A percentile compares a stretch with the other conserved stretches of the same genome.
Evolutionary conservation across 1,284 basidiomycete genomes (phyloP).

Genomic region (Schizophyllum commune): DNA sequence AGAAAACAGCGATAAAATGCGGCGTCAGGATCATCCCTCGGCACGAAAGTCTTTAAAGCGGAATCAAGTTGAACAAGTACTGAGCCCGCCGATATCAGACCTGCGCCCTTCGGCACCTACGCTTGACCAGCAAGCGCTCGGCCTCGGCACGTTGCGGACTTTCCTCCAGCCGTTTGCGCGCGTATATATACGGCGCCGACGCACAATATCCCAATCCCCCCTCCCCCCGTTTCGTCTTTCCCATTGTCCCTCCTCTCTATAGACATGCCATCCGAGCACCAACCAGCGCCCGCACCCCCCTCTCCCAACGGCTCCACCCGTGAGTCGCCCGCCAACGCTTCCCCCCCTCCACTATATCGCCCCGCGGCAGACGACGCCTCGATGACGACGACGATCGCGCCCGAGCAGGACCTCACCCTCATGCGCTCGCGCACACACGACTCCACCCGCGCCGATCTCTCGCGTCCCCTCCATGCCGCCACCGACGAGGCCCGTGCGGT

Average conservation of each 20-base stretch:
- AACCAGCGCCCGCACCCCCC: background rate
- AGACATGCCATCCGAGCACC: background rate
- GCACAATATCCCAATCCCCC: background rate
- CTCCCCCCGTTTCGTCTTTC: background rate
- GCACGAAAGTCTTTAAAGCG: background rate
- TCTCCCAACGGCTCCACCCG: background rate
- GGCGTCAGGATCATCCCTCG: background rate
- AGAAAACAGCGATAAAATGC: background rate
- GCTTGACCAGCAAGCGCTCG: background rate
- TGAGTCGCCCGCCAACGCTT: background rate
- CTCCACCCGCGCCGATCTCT: constrained; percentile 1
- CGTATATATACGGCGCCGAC: background rate
- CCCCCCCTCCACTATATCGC: background rate
- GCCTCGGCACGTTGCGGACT: background rate
- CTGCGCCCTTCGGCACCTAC: background rate
- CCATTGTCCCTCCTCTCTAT: background rate
- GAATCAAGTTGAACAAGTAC: background rate
- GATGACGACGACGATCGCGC: background rate
- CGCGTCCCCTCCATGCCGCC: background rate
- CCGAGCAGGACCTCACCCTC: background rate
- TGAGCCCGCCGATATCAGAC: background rate
- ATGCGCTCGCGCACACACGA: constrained; percentile 2
- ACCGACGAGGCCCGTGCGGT: constrained; percentile 4
- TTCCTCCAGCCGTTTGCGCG: background rate
- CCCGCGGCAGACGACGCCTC: background rate